Conservation (phyloP, 176 grass and related monocot genomes). For the Eleusine coracana region DNA sequence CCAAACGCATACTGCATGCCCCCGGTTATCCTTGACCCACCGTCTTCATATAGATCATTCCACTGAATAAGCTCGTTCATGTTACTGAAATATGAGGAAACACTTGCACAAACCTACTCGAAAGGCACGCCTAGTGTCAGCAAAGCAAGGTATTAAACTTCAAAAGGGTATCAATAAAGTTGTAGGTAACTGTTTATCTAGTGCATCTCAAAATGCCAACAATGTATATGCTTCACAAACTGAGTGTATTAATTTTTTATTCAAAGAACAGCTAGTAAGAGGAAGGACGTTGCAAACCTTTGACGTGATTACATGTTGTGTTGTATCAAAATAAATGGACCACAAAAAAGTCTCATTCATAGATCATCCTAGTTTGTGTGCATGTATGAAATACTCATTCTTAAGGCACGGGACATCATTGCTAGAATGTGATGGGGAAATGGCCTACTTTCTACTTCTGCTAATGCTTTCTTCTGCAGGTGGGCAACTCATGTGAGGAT, state of each 20-base stretch:
- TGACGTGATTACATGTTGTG: neutral
- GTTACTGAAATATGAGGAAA: slow-evolving; percentile 86
- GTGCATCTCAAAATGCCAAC: neutral
- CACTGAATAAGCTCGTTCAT: slow-evolving; percentile 91
- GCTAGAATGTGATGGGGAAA: slow-evolving; percentile 56
- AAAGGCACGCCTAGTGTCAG: slow-evolving; percentile 24
- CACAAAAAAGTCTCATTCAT: neutral
- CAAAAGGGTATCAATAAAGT: neutral
- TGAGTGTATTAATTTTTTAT: neutral
- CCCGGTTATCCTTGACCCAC: slow-evolving; percentile 70
- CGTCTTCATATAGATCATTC: slow-evolving; percentile 93
- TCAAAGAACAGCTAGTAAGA: neutral
- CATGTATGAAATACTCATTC: slow-evolving; percentile 71
- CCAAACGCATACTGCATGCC: slow-evolving; percentile 6
- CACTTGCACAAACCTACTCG: slow-evolving; percentile 87
- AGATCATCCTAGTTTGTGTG: slow-evolving; percentile 78
- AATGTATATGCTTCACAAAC: neutral
- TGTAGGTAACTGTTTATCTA: neutral
- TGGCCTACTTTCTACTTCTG: slow-evolving; percentile 68
- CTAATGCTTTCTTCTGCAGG: slow-evolving; percentile 69
- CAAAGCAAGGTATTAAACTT: neutral
- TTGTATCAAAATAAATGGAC: slow-evolving; percentile 6
- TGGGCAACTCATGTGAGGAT: slow-evolving; percentile 21
- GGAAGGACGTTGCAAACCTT: neutral
- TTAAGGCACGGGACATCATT: slow-evolving; percentile 73